A percentile compares a stretch with the other conserved stretches of the same genome.
These are phyloP conservation scores for Dalbergia oliveri DNA, from an alignment of 306 rosid genomes.

Conservation along the genomic window DNA sequence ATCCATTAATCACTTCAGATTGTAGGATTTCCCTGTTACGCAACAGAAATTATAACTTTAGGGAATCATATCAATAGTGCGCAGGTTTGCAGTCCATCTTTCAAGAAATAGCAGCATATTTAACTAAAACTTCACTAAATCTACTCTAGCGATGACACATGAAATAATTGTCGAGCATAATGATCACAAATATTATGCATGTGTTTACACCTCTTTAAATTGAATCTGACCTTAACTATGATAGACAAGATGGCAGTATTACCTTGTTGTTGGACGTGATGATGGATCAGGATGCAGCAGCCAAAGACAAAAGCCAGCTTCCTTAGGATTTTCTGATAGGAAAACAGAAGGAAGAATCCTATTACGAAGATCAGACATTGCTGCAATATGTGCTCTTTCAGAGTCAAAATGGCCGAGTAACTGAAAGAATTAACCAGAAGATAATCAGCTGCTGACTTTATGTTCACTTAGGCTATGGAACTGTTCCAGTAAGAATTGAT, in stretches of 20 bases:
- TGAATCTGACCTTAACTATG: conserved; percentile 16
- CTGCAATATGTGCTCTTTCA: conserved; percentile 62
- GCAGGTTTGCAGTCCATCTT: conserved; percentile 38
- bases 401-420: conserved; percentile 83
- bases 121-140: not conserved
- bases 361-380: conserved; percentile 80
- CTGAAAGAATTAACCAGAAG: conserved; percentile 64
- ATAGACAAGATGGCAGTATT: conserved; percentile 45
- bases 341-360: conserved; percentile 92
- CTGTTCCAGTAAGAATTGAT: conserved; percentile 35
- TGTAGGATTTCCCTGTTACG: conserved; percentile 86
- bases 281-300: conserved; percentile 90
- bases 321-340: conserved; percentile 80
- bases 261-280: conserved; percentile 92
- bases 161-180: conserved; percentile 1
- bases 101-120: conserved; percentile 41
- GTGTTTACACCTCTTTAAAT: conserved; percentile 17
- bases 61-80: conserved; percentile 31
- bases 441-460: conserved; percentile 48
- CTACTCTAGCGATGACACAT: conserved; percentile 6
- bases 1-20: conserved; percentile 80
- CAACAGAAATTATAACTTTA: conserved; percentile 48
- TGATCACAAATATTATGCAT: conserved; percentile 19
- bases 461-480: conserved; percentile 18
- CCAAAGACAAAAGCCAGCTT: conserved; percentile 96